A percentile compares a stretch with the other conserved stretches of the same genome.
These are phyloP conservation scores for Zasmidium angulare DNA, from an alignment of 2,329 filamentous ascomycete species.

Conservation along the genomic window DNA sequence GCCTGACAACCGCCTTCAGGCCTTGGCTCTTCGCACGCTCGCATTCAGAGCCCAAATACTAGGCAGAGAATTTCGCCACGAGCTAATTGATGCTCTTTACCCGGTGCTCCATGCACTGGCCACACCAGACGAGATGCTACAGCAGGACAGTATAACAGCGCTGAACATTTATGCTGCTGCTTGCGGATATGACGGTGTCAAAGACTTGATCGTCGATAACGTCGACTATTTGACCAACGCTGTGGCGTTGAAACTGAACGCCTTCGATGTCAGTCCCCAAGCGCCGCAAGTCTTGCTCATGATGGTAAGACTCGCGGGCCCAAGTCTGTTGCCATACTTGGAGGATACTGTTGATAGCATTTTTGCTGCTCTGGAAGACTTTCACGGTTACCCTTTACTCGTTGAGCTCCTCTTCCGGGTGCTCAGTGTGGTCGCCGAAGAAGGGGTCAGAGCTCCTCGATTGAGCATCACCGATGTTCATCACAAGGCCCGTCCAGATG, in stretches of 20 bases:
- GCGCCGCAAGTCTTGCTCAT: constrained; percentile 87
- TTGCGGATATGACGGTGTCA: constrained; percentile 73
- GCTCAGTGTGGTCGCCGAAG: constrained; percentile 77
- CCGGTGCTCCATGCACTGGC: constrained; percentile 87
- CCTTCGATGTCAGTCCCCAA: constrained; percentile 87
- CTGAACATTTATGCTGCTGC: constrained; percentile 75
- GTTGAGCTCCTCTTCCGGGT: constrained; percentile 84
- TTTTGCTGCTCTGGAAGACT: constrained; percentile 90
- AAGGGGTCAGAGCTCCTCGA: constrained; percentile 64
- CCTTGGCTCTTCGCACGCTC: constrained; percentile 77
- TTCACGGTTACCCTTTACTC: constrained; percentile 85
- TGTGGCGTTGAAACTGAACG: constrained; percentile 82
- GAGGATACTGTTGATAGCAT: constrained; percentile 90
- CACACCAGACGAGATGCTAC: constrained; percentile 65
- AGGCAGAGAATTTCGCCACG: constrained; percentile 69
- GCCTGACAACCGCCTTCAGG: constrained; percentile 70
- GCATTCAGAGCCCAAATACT: constrained; percentile 71
- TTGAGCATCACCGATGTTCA: constrained; percentile 42
- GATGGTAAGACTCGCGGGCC: constrained; percentile 88
- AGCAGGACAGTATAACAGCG: constrained; percentile 77
- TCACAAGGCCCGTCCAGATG: neutral
- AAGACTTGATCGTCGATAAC: constrained; percentile 81
- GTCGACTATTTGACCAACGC: constrained; percentile 97
- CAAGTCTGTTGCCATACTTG: constrained; percentile 77
- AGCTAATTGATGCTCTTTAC: constrained; percentile 88